Evolutionary conservation across 2,329 filamentous ascomycete species (phyloP).

Genomic region (Aspergillus pseudoglaucus): DNA sequence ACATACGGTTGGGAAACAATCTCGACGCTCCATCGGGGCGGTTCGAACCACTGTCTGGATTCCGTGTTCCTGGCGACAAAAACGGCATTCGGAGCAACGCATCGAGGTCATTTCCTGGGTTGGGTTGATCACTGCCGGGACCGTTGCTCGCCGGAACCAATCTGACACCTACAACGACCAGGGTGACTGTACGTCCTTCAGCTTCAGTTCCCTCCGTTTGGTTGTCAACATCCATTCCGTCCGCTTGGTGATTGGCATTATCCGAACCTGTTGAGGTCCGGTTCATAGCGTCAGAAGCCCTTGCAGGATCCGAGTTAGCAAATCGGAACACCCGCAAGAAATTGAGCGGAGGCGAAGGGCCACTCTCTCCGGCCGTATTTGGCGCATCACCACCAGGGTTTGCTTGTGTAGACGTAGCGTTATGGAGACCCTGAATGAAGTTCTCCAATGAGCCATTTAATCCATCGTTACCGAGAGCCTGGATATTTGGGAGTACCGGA

Average conservation of each 20-base stretch:
- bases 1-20: slow-evolving; percentile 48
- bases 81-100: slow-evolving; percentile 41
- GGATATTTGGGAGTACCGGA: slow-evolving; percentile 49
- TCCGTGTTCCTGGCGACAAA: slow-evolving; percentile 37
- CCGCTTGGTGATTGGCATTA: slow-evolving; percentile 17
- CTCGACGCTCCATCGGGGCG: slow-evolving; percentile 51
- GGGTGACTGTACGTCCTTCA: slow-evolving; percentile 57
- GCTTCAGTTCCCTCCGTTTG: slow-evolving; percentile 36
- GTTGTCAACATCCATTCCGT: slow-evolving; percentile 36
- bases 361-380: slow-evolving; percentile 30
- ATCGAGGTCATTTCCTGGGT: slow-evolving; percentile 36
- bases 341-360: slow-evolving; percentile 53
- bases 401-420: slow-evolving; percentile 53
- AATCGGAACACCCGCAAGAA: slow-evolving; percentile 65
- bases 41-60: slow-evolving; percentile 42
- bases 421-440: slow-evolving; percentile 57
- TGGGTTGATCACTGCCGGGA: slow-evolving; percentile 39
- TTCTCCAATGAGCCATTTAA: slow-evolving; percentile 58
- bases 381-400: slow-evolving; percentile 36
- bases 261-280: slow-evolving; percentile 20
- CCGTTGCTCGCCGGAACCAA: slow-evolving; percentile 53
- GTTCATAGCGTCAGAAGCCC: slow-evolving; percentile 15
- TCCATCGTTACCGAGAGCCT: slow-evolving; percentile 48
- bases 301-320: slow-evolving; percentile 44
- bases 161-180: slow-evolving; percentile 64